Evolutionary conservation across 108 stramenopile genomes (phyloP).

Genomic region (Cyclotella atomus): DNA sequence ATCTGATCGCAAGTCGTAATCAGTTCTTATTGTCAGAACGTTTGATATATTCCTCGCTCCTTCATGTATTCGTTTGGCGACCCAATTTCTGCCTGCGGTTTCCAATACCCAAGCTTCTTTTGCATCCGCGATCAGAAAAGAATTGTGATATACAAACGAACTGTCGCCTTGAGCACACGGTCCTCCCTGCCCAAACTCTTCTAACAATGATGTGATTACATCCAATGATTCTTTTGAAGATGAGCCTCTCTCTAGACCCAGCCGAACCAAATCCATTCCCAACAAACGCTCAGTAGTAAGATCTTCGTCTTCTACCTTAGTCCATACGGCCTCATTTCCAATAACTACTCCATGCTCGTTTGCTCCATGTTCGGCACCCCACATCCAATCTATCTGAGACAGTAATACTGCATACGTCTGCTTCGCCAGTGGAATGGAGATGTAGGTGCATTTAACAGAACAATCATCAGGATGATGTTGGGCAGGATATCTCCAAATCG

Average conservation of each 20-base stretch:
- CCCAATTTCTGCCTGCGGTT: slow-evolving; percentile 67
- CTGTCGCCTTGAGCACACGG: slow-evolving; percentile 63
- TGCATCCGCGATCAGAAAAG: slow-evolving; percentile 60
- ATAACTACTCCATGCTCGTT: slow-evolving; percentile 65
- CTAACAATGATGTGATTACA: slow-evolving; percentile 51
- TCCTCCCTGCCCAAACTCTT: slow-evolving; percentile 68
- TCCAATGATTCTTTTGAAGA: slow-evolving; percentile 46
- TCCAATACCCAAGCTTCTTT: slow-evolving; percentile 64
- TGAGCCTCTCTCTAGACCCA: slow-evolving; percentile 57
- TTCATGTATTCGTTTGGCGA: slow-evolving; percentile 36
- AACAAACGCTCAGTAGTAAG: slow-evolving; percentile 27
- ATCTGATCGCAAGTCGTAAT: slow-evolving; percentile 6
- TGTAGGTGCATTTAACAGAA: slow-evolving; percentile 54
- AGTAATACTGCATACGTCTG: slow-evolving; percentile 52
- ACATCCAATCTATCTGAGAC: slow-evolving; percentile 69
- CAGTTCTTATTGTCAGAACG: slow-evolving; percentile 33
- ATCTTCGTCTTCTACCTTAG: slow-evolving; percentile 22
- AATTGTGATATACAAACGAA: slow-evolving; percentile 61
- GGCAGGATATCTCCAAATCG: slow-evolving; percentile 37
- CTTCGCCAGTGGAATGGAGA: slow-evolving; percentile 52
- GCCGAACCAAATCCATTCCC: slow-evolving; percentile 67
- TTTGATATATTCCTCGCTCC: slow-evolving; percentile 66
- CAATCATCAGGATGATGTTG: not conserved
- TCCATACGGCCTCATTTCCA: slow-evolving; percentile 66
- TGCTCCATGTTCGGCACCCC: slow-evolving; percentile 61